Evolutionary conservation across 2,329 filamentous ascomycete species (phyloP).

Genomic region (Colletotrichum noveboracense): DNA sequence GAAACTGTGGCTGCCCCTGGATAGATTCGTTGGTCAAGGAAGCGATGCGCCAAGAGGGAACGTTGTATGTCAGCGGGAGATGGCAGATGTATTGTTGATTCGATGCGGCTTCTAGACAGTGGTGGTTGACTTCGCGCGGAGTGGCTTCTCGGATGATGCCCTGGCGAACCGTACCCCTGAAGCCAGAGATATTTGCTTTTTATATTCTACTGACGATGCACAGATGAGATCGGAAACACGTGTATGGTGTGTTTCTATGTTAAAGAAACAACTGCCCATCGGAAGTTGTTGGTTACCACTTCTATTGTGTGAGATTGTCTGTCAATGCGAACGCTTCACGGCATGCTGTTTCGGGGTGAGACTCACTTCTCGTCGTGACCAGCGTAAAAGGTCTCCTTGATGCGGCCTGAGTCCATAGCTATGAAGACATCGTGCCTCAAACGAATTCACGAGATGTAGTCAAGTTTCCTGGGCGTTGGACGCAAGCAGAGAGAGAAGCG

Average conservation of each 20-base stretch:
- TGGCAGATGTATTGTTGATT: not conserved
- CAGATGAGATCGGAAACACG: not conserved
- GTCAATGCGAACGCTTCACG: not conserved
- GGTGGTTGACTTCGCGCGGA: not conserved
- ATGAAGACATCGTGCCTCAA: not conserved
- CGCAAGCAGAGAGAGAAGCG: too few species aligned
- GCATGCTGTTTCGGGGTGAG: not conserved
- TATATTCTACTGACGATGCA: accelerated
- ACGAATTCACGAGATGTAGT: not conserved
- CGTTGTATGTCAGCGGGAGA: not conserved
- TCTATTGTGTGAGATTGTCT: not conserved
- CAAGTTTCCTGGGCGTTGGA: too few species aligned
- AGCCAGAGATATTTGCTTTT: not conserved
- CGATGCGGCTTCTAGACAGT: not conserved
- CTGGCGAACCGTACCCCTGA: not conserved
- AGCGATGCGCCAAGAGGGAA: not conserved
- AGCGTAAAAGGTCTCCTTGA: not conserved
- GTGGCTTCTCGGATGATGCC: not conserved
- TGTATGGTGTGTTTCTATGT: not conserved
- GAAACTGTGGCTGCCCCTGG: not conserved
- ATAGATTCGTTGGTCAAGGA: not conserved
- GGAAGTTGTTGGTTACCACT: not conserved
- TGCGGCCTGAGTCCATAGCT: not conserved
- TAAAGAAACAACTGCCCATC: not conserved
- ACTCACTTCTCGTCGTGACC: not conserved